Evolutionary conservation across 2,329 filamentous ascomycete genomes (phyloP).

Genomic region (Paecilomyces sp.): DNA sequence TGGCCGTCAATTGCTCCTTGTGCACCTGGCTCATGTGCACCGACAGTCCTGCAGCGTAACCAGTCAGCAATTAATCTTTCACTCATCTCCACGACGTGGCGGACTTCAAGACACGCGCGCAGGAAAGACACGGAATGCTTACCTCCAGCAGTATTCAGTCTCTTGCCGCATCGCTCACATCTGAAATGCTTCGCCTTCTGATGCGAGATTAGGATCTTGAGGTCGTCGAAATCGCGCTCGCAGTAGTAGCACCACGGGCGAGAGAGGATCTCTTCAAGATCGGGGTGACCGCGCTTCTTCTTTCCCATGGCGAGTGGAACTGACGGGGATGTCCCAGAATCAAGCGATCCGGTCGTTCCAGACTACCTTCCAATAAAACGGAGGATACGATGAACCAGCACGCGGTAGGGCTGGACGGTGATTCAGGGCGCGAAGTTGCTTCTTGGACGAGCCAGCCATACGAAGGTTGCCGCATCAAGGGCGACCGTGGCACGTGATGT

Average conservation of each 20-base stretch:
- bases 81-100: neutral
- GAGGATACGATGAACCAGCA: neutral
- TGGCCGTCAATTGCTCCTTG: constrained; percentile 79
- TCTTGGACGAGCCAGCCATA: neutral
- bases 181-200: constrained; percentile 99
- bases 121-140: constrained; percentile 21
- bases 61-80: neutral
- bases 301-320: constrained; percentile 60
- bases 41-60: constrained; percentile 60
- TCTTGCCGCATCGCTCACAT: constrained; percentile 80
- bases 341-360: neutral
- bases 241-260: constrained; percentile 99
- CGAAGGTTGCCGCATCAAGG: neutral
- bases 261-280: constrained; percentile 78
- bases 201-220: constrained; percentile 93
- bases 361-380: neutral
- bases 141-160: constrained; percentile 94
- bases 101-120: neutral
- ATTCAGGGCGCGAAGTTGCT: neutral
- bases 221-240: constrained; percentile 96
- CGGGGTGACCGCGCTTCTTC: constrained; percentile 80
- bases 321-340: neutral
- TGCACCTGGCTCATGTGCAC: constrained; percentile 99
- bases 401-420: neutral
- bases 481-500: neutral